phyloP scores from a whole-genome alignment of 2,329 filamentous ascomycete species.

The Botrytis byssoidea region DNA sequence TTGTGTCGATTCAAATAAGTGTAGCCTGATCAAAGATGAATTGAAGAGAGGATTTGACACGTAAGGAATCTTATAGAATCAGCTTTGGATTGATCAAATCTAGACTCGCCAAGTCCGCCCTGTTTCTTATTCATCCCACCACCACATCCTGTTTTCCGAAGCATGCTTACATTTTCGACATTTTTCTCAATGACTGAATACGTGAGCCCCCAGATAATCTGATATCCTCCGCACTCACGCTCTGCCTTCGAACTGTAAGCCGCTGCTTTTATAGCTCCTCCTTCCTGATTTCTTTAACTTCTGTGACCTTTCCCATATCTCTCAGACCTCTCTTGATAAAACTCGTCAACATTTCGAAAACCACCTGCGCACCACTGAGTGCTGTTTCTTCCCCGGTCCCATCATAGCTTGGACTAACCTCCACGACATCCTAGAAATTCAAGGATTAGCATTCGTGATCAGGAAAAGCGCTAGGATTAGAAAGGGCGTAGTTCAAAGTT shows the following conservation, averaged over 20 bases:
- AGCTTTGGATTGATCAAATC: background rate
- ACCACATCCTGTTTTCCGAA: background rate
- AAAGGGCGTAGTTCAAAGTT: background rate
- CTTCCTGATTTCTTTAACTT: background rate
- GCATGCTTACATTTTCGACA: background rate
- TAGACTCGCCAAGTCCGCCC: background rate
- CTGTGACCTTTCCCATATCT: conserved; percentile 26
- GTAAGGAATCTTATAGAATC: background rate
- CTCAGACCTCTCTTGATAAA: conserved; percentile 61
- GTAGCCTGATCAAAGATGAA: background rate
- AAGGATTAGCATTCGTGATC: background rate
- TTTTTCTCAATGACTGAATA: background rate
- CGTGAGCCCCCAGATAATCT: background rate
- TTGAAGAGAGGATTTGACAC: background rate
- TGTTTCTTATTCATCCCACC: background rate
- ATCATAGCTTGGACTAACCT: conserved; percentile 85
- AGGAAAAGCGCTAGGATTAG: background rate
- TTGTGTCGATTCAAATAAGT: background rate
- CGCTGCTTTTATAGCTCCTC: background rate
- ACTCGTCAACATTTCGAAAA: conserved; percentile 79
- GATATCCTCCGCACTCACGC: background rate
- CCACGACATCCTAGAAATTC: conserved; percentile 65
- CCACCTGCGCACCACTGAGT: conserved; percentile 78
- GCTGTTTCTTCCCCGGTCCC: conserved; percentile 76
- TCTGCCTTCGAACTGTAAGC: background rate